Evolutionary conservation across 2,329 filamentous ascomycete species (phyloP).

Genomic region (Alternaria consortialis): DNA sequence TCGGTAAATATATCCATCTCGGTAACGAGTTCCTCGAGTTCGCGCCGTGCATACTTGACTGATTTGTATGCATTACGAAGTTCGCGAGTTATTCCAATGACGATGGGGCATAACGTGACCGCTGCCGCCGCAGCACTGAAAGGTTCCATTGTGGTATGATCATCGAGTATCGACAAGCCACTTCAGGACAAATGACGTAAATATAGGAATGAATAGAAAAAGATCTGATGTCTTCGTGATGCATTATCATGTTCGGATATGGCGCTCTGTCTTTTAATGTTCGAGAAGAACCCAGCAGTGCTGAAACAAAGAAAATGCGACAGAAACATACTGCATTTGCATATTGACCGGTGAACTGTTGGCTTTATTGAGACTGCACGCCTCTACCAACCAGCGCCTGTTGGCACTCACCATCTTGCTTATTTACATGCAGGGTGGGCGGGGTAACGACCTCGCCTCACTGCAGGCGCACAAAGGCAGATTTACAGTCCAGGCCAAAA

Average conservation of each 20-base stretch:
- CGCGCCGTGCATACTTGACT: constrained; percentile 11
- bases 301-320: rapidly evolving
- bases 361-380: not conserved
- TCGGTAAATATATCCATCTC: constrained; percentile 12
- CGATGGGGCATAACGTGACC: not conserved
- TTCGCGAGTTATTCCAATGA: not conserved
- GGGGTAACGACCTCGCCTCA: not conserved
- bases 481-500: too few species aligned
- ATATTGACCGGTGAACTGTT: not conserved
- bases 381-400: not conserved
- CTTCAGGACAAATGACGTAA: not conserved
- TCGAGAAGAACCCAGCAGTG: too few species aligned
- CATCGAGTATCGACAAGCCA: too few species aligned
- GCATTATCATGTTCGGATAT: not conserved
- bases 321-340: not conserved
- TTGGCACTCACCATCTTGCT: not conserved
- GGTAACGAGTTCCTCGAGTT: constrained; percentile 8
- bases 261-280: not conserved
- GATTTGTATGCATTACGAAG: not conserved
- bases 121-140: not conserved
- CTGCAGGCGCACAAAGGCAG: not conserved
- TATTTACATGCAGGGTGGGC: not conserved
- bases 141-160: not conserved
- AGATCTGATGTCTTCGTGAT: not conserved
- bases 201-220: not conserved